phyloP scores from a whole-genome alignment of 2,329 filamentous ascomycete genomes.

The Neurospora sp. region DNA sequence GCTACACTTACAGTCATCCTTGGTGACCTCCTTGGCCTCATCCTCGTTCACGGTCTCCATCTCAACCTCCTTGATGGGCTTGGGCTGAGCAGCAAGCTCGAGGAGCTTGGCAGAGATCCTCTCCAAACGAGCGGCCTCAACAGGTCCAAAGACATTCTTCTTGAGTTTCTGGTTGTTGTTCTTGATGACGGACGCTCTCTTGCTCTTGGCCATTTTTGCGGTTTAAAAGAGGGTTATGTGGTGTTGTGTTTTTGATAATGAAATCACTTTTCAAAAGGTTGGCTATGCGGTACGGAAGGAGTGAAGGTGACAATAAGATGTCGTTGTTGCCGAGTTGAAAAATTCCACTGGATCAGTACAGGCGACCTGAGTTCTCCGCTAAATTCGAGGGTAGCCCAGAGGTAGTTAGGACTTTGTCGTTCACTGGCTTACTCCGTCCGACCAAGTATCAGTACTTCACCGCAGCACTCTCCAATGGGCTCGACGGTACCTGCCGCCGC shows the following conservation, averaged over 20 bases:
- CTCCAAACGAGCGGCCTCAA: conserved; percentile 67
- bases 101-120: conserved; percentile 79
- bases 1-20: conserved; percentile 15
- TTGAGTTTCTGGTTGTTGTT: conserved; percentile 75
- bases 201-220: conserved; percentile 70
- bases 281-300: background rate
- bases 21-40: conserved; percentile 19
- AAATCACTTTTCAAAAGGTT: background rate
- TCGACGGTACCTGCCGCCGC: background rate
- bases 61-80: conserved; percentile 47
- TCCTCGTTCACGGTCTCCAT: conserved; percentile 25
- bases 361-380: background rate
- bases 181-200: conserved; percentile 70
- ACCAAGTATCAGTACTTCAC: background rate
- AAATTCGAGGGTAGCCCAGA: background rate
- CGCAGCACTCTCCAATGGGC: background rate
- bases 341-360: background rate
- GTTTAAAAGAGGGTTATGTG: background rate
- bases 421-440: rapidly evolving
- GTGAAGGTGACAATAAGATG: background rate
- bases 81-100: conserved; percentile 68
- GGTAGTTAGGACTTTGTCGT: background rate
- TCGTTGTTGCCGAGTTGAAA: background rate
- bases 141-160: conserved; percentile 72
- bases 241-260: background rate